phyloP scores from a whole-genome alignment of 805 yeast genomes.

The Wickerhamiella spandovensis region DNA sequence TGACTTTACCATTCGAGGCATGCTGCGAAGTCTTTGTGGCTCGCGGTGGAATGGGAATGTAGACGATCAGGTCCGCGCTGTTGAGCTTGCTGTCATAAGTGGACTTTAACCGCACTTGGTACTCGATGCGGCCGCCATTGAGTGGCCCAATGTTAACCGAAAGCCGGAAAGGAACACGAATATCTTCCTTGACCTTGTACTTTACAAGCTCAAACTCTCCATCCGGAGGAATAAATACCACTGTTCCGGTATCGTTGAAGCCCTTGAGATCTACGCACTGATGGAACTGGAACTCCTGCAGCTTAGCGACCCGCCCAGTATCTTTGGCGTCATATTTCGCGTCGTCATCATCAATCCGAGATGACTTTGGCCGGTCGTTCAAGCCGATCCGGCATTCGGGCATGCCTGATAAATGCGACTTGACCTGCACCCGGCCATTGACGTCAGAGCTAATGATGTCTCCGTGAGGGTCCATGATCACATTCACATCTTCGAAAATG shows the following conservation, averaged over 20 bases:
- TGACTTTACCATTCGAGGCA: conserved; percentile 49
- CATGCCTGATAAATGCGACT: conserved; percentile 63
- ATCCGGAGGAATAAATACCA: conserved; percentile 76
- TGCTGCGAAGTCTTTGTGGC: conserved; percentile 36
- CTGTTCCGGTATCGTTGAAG: conserved; percentile 50
- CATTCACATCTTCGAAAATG: conserved; percentile 60
- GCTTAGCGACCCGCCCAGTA: conserved; percentile 32
- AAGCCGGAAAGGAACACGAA: conserved; percentile 52
- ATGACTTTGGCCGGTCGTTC: conserved; percentile 33
- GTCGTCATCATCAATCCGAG: conserved; percentile 10
- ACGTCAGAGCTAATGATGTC: conserved; percentile 55
- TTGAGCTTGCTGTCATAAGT: conserved; percentile 37
- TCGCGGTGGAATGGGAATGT: conserved; percentile 57
- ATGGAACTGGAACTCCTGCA: conserved; percentile 76
- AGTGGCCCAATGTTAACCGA: conserved; percentile 8
- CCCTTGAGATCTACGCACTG: conserved; percentile 67
- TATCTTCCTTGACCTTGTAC: conserved; percentile 45
- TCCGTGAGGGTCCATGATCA: conserved; percentile 47
- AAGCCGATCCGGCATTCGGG: conserved; percentile 76
- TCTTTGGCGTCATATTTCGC: conserved; percentile 22
- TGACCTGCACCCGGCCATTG: conserved; percentile 61
- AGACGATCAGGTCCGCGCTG: conserved; percentile 51
- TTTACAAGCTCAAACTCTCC: conserved; percentile 75
- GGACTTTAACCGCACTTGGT: conserved; percentile 50
- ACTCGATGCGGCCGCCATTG: conserved; percentile 36